Evolutionary conservation across 768 basidiomycete species (phyloP), one percentile per base, ranked within the genome.

Genomic region (Mycena pura): DNA sequence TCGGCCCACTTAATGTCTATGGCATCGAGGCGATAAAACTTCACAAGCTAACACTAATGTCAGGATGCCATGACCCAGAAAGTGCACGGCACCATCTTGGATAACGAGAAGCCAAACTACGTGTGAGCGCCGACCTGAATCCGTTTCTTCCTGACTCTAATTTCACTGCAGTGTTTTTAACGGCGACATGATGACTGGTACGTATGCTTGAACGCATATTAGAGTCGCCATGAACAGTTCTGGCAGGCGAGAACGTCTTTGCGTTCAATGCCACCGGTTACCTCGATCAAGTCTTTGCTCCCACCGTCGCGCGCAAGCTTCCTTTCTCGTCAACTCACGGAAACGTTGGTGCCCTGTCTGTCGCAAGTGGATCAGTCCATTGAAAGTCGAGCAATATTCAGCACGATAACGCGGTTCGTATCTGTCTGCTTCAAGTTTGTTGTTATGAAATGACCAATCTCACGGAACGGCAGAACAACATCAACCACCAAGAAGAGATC

Each of bases 321-420:
- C 61, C 56, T 2, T 66, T 66, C 28, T 66, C 64, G 24, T 57
- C 51, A 34, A 60, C 64, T 27, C 64, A 66, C 34, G 64, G 64
- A 46, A 66, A 66, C 27, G 63, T 65, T 29, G 28, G 63, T 57
- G 25, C 19, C 17, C 14, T 54, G 36, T 34, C 5, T 17, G 6
- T 13, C 46, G 14, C 11, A n/a, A n/a, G 10, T 45, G 22, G 34
- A 4, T 2, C 34, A 28, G 11, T 46, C 39, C n/a, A n/a, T n/a
- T 51, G 11, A 51, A 11, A 41, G 31, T n/a, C 13, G 38, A 46
- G 19, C 3, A 15, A 21, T 28, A 14, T 57, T 14, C 21, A 66
- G 64, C 65, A 66, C 47, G 65, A 66, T 53, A 66, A 66, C 45
- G 39, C 54, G 2, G 62, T 62, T 15, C 15, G 64, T 59, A 38